Evolutionary conservation across 2,329 filamentous ascomycete species (phyloP), one percentile per base, ranked within the genome.

Genomic region (Thelonectria blattea): DNA sequence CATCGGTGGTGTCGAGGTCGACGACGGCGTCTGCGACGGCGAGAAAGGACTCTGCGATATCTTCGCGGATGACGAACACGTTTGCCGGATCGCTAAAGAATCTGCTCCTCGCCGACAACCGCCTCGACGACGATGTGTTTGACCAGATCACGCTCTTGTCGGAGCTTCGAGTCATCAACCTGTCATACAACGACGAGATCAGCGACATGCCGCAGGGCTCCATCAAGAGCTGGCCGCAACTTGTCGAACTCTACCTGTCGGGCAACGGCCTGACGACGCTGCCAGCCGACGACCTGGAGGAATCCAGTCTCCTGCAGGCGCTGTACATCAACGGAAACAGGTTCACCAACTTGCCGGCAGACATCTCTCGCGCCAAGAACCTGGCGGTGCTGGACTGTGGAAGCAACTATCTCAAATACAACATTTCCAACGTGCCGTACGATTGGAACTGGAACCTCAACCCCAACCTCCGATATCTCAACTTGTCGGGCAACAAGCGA

Each of bases 401-500:
- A 62, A 97, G 91, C 82, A 99, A 99, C 73, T 88, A 87, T 20
- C 82, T 99, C 58, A 99, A 98, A 76, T 99, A 99, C 84, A 99
- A 99, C 74, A 96, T 99, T 49, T 95, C 93, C 30, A 99, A 99
- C 72, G 97, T 96, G 83, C 95, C 94, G 0, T 99, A 99, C 73
- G 95, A 99, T 74, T 99, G 95, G 95, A 99, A 99, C 71, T 99
- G 95, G 95, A 98, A 98, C 72, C 91, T 95, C 83, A 99, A 99
- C 71, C 92, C 91, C 50, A 96, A 97, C 70, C 80, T 99, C 66
- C 91, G 93, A 64, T 99, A 96, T 72, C 88, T 99, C 64, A 99
- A 98, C 72, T 83, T 99, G 72, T 98, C 94, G 0, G 95, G 95
- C 52, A 99, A 99, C 79, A 97, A 97, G 76, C 88, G 94, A 52